phyloP scores from a whole-genome alignment of 2,329 filamentous ascomycete genomes.

The Leptographium procerum region DNA sequence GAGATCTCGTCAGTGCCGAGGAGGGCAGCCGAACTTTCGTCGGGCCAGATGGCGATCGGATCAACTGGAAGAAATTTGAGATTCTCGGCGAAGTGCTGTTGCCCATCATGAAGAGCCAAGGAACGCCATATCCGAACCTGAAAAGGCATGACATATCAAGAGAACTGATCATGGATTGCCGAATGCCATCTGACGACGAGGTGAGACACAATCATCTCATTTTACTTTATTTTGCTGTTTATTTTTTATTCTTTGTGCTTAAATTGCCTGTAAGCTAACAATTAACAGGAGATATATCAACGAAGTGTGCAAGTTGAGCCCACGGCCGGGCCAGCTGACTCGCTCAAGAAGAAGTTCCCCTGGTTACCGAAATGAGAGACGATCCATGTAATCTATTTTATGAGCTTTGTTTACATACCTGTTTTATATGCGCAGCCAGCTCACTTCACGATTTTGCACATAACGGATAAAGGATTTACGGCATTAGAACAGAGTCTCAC shows the following conservation, averaged over 20 bases:
- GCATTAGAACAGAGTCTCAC: not conserved
- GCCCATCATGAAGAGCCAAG: constrained; percentile 84
- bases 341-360: constrained; percentile 52
- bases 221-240: not conserved
- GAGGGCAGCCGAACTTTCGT: constrained; percentile 88
- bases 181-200: constrained; percentile 77
- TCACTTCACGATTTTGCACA: not conserved
- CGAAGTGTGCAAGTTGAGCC: constrained; percentile 49
- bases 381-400: not conserved
- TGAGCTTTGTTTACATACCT: not conserved
- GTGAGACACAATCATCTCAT: constrained; percentile 36
- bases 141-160: constrained; percentile 57
- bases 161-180: constrained; percentile 69
- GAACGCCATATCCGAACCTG: constrained; percentile 65
- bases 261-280: constrained; percentile 13
- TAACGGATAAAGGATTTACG: not conserved
- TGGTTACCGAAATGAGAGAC: constrained; percentile 44
- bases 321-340: constrained; percentile 31
- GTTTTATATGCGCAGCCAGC: not conserved
- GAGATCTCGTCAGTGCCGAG: constrained; percentile 84
- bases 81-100: constrained; percentile 86
- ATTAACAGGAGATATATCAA: constrained; percentile 48
- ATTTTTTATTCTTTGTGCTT: too few species aligned
- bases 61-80: constrained; percentile 99
- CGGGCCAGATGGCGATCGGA: constrained; percentile 57